Evolutionary conservation across 805 yeast species (phyloP).

Genomic region (Saccharomyces mikatae): DNA sequence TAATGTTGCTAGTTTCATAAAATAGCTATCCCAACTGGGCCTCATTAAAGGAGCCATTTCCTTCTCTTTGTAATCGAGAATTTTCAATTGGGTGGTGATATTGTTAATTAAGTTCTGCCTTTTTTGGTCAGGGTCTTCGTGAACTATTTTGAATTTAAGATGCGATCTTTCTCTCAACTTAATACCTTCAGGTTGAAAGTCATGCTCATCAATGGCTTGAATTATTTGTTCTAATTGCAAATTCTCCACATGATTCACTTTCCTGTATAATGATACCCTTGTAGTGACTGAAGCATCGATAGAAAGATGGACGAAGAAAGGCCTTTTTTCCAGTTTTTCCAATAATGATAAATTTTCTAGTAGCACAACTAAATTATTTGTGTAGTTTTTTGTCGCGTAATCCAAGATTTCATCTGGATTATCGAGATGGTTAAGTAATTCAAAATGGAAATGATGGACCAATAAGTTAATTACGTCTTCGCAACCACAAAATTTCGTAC

Average conservation of each 20-base stretch:
- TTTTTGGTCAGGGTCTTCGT: conserved; percentile 2
- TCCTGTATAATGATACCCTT: conserved; percentile 27
- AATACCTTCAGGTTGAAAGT: conserved; percentile 12
- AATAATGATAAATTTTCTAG: conserved; percentile 38
- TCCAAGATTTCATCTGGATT: conserved; percentile 40
- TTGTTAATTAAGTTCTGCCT: conserved; percentile 7
- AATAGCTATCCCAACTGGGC: conserved; percentile 95
- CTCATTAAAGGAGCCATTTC: conserved; percentile 35
- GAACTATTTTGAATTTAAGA: conserved; percentile 16
- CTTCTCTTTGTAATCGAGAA: conserved; percentile 12
- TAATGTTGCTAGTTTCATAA: conserved; percentile 85
- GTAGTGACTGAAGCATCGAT: conserved; percentile 61
- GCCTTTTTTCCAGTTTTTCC: conserved; percentile 50
- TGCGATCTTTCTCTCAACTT: conserved; percentile 20
- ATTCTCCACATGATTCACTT: conserved; percentile 7
- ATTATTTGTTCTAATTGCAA: conserved; percentile 31
- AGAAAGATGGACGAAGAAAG: conserved; percentile 74
- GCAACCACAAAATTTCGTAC: conserved; percentile 21
- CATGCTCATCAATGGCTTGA: conserved; percentile 23
- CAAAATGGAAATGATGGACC: conserved; percentile 13
- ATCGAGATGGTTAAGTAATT: conserved; percentile 8
- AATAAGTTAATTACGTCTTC: conserved; percentile 15
- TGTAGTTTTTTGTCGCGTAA: conserved; percentile 62
- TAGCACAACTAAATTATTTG: conserved; percentile 48
- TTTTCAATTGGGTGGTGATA: conserved; percentile 8